A percentile compares a stretch with the other conserved stretches of the same genome.
Evolutionary conservation across 345 rosid genomes (phyloP).

Genomic region (Punica granatum): DNA sequence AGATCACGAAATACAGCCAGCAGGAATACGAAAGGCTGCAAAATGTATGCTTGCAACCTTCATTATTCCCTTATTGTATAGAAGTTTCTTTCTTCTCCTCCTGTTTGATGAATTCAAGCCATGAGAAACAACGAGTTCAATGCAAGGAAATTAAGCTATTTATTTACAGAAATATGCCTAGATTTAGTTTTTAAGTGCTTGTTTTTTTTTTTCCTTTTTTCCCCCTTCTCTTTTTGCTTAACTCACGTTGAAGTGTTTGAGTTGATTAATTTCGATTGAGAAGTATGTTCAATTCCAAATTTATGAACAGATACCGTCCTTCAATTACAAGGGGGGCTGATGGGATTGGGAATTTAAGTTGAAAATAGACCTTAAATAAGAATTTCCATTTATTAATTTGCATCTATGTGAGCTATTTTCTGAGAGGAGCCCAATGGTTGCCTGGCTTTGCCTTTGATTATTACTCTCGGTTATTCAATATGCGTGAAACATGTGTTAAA

Average conservation of each 20-base stretch:
- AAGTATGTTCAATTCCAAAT: too few species aligned
- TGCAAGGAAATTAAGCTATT: not conserved
- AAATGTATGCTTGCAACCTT: slow-evolving; percentile 34
- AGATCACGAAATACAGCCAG: slow-evolving; percentile 58
- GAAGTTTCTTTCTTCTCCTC: not conserved
- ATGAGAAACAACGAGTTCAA: not conserved
- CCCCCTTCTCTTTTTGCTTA: too few species aligned
- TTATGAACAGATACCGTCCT: too few species aligned
- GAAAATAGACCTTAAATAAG: not conserved
- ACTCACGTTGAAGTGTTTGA: not conserved
- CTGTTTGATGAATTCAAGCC: not conserved
- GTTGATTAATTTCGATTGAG: not conserved
- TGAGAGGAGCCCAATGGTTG: too few species aligned
- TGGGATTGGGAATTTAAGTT: not conserved
- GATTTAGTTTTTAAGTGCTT: not conserved
- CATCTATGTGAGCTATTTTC: too few species aligned
- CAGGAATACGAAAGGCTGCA: slow-evolving; percentile 82
- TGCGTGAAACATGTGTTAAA: too few species aligned
- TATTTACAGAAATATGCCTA: not conserved
- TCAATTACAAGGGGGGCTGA: not conserved
- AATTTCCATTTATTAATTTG: not conserved
- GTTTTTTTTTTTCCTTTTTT: too few species aligned
- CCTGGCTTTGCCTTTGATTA: too few species aligned
- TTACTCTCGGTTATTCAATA: too few species aligned
- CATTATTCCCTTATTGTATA: not conserved